Conservation (phyloP, 169 alveolate species). For the Eimeria acervulina region DNA sequence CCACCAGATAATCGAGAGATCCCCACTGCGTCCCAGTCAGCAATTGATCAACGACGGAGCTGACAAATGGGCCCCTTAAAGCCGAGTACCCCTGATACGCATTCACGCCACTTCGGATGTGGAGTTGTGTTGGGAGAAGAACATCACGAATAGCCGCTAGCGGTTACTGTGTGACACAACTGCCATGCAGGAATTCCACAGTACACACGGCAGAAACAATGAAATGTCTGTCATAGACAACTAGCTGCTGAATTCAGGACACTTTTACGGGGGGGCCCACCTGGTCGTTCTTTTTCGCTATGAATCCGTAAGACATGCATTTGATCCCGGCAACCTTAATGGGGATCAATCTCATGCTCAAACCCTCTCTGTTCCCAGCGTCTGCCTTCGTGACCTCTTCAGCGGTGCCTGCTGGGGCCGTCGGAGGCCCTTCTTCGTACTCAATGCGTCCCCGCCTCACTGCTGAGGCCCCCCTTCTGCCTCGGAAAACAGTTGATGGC, state of each 20-base stretch:
- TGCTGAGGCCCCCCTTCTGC: constrained; percentile 30
- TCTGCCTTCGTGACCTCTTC: background rate
- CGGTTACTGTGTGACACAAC: background rate
- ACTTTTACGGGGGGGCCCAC: background rate
- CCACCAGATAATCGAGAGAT: constrained; percentile 97
- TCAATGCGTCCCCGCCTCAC: constrained; percentile 62
- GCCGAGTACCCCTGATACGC: constrained; percentile 81
- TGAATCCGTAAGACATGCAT: constrained; percentile 96
- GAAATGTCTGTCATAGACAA: background rate
- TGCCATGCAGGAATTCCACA: background rate
- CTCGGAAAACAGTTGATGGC: background rate
- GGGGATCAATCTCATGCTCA: constrained; percentile 63
- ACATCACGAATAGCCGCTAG: background rate
- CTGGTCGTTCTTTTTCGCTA: constrained; percentile 88
- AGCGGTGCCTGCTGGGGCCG: background rate
- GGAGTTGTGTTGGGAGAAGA: background rate
- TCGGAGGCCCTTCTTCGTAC: constrained; percentile 51
- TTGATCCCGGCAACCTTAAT: constrained; percentile 92
- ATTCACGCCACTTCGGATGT: background rate
- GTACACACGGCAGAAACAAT: background rate
- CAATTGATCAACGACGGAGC: constrained; percentile 83
- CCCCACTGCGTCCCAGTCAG: constrained; percentile 95
- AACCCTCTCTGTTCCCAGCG: background rate
- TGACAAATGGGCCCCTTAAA: constrained; percentile 84
- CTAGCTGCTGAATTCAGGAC: background rate